phyloP scores from a whole-genome alignment of 495 filamentous ascomycete species.

The Lasiosphaeria ovina region DNA sequence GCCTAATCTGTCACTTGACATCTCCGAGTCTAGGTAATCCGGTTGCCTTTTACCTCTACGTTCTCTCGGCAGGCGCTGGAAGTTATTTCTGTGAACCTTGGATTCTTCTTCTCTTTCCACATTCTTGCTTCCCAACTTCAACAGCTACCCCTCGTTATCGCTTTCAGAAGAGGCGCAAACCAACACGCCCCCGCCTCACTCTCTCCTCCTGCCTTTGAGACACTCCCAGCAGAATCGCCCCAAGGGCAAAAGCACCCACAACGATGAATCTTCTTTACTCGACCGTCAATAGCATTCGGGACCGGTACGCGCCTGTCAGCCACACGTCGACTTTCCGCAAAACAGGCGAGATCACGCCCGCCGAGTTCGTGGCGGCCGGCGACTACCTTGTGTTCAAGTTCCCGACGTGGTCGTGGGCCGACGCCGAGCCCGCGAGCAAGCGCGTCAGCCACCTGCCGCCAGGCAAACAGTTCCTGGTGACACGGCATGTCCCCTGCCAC shows the following conservation, averaged over 20 bases:
- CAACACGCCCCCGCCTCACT: neutral
- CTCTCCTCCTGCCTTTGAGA: neutral
- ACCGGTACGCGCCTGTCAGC: conserved; percentile 82
- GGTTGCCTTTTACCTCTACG: neutral
- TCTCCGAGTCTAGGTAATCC: neutral
- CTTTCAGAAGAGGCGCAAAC: neutral
- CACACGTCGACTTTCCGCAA: conserved; percentile 90
- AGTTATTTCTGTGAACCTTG: neutral
- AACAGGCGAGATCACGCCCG: conserved; percentile 93
- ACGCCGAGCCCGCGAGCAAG: conserved; percentile 73
- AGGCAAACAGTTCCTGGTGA: conserved; percentile 94
- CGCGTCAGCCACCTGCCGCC: conserved; percentile 79
- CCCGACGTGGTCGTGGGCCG: conserved; percentile 96
- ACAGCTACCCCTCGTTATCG: neutral
- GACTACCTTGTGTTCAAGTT: conserved; percentile 99
- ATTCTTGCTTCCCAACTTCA: neutral
- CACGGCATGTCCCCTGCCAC: conserved; percentile 89
- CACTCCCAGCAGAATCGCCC: neutral
- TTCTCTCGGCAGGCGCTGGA: neutral
- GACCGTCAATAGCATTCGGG: conserved; percentile 78
- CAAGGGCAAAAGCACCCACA: neutral
- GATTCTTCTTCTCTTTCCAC: neutral
- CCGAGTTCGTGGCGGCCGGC: conserved; percentile 93
- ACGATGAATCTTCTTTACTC: conserved; percentile 67
- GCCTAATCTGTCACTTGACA: conserved; percentile 11